These are phyloP conservation scores for Alopecurus myosuroides DNA, from an alignment of 176 grass and related monocot species.

Conservation along the genomic window DNA sequence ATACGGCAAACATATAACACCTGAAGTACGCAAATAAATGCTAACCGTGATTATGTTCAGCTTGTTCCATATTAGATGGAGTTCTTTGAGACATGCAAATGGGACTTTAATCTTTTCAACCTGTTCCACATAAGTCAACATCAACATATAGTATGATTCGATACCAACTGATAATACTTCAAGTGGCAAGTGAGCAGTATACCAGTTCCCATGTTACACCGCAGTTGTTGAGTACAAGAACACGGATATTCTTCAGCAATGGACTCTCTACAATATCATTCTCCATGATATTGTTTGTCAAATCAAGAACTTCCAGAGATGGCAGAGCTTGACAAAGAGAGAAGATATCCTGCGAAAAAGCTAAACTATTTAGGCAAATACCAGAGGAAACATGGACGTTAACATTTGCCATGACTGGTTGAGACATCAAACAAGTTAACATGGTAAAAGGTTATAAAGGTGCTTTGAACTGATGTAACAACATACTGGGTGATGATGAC, in stretches of 20 bases:
- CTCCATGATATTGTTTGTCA: constrained; percentile 86
- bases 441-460: background rate
- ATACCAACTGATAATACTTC: constrained; percentile 4
- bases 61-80: constrained; percentile 86
- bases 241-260: constrained; percentile 42
- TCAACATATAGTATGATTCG: background rate
- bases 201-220: constrained; percentile 77
- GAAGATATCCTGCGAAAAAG: constrained; percentile 57
- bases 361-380: constrained; percentile 2
- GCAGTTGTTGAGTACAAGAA: constrained; percentile 88
- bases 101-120: constrained; percentile 67
- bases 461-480: background rate
- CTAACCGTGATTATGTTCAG: constrained; percentile 64
- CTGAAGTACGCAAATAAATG: background rate
- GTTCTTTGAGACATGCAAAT: constrained; percentile 56
- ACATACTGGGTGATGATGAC: background rate
- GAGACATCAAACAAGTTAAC: background rate
- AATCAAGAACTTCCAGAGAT: constrained; percentile 78
- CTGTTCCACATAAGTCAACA: constrained; percentile 46
- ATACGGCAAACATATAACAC: background rate
- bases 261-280: constrained; percentile 42
- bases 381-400: background rate
- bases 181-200: background rate
- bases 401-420: background rate
- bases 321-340: constrained; percentile 76